Base-by-base conservation (phyloP, 1,139 yeast species). In the Zygotorulaspora mrakii region DNA sequence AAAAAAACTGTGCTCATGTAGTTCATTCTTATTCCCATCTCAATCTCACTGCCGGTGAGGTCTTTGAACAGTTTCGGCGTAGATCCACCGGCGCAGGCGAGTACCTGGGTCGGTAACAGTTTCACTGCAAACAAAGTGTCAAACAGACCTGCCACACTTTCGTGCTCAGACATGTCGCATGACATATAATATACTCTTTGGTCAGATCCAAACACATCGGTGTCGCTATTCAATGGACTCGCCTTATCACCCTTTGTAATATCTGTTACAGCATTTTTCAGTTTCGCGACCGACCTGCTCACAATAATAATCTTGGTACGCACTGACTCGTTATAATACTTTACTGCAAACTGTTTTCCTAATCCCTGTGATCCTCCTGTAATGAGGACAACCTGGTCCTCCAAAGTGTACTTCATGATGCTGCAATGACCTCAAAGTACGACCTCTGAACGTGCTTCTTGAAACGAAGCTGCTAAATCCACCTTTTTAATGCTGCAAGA, bases 301-400 rank as follows among this genome's bases (percentile, higher is more conserved):
- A 88, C 84, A 13, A 89, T 63, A 1, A 82, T 68, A 4, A 89
- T 86, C 46, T 67, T 66, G 35, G 91, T 85, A 5, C 84, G 82
- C 17, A 62, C 57, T 3, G 65, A 48, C 29, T 53, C 55, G 4
- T 42, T 32, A 43, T 76, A 80, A 34, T 82, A 65, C 46, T 76
- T 70, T 28, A 68, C 66, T 0, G 95, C 95, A 40, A 94, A 61
- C 33, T 85, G 84, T 1, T 79, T 79, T 0, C 99, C 98, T 1
- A 91, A 68, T 0, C 99, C 99, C 56, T 91, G 98, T 0, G 97
- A 88, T 0, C 91, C 98, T 1, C 99, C 99, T 0, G 95, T 76
- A 13, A 94, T 73, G n/a, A 91, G 72, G 1, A 85, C 89, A 1
- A 76, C 60, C 61, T 81, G 79, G 17, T 75, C 77, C 57, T 49